Base-by-base conservation (phyloP, 768 basidiomycete genomes). In the Termitomyces bulborhizus region DNA sequence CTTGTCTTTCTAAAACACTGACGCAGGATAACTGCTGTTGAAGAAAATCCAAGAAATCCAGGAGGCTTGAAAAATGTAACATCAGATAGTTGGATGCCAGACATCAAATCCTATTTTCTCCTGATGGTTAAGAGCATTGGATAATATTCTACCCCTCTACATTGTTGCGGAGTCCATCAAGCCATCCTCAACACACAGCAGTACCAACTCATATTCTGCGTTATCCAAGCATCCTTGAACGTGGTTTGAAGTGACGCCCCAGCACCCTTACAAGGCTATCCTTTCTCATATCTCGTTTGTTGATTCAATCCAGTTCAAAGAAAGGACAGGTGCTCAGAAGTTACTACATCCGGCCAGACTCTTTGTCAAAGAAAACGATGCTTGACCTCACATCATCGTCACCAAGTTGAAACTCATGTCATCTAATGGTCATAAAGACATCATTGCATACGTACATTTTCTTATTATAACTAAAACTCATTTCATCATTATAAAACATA, bases 161-260 rank as follows among this genome's bases (percentile, higher is more conserved):
- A 57, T 60, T 27, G 61, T 61, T 53, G 45, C 65, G 12, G 64
- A 62, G 18, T 59, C 63, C 37, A 64, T 71, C 32, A 60, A 65
- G 40, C 65, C n/a, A 62, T 45, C 70, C 72, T 24, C 57, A 67
- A 46, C 68, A 69, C 26, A 57, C 65, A 13, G 62, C 63, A 42
- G 63, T 68, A 29, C 24, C n/a, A n/a, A 61, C 63, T 9, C 62
- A 66, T 43, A 61, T 69, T 55, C 70, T 72, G 21, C 66, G n/a
- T n/a, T n/a, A n/a, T n/a, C n/a, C n/a, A n/a, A n/a, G n/a, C n/a
- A n/a, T n/a, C n/a, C n/a, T n/a, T n/a, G n/a, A 76, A 49, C 66
- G 71, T 31, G 63, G 66, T 21, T 64, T 51, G 13, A 55, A 56
- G 45, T 51, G 63, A 57, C 58, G 64, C 54, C 48, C 65, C 60